These are phyloP conservation scores for Bondarzewia mesenterica DNA, from an alignment of 1,284 basidiomycete genomes.

Conservation along the genomic window DNA sequence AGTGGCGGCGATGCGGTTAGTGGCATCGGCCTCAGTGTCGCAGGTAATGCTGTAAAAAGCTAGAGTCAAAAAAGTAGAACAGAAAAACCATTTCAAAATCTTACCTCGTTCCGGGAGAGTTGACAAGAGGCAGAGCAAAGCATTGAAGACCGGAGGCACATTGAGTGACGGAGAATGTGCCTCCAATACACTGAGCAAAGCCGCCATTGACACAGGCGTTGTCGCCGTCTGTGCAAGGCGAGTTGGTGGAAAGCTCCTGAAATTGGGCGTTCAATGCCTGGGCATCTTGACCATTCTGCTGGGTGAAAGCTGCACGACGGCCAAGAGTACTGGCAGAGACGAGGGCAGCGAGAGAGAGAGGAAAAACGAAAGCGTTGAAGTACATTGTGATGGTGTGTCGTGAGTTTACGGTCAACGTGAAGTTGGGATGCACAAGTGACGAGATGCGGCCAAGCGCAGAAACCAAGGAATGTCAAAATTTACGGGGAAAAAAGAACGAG, in stretches of 20 bases:
- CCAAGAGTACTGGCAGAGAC: slow-evolving; percentile 15
- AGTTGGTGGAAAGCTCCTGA: slow-evolving; percentile 28
- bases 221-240: slow-evolving; percentile 34
- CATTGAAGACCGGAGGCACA: slow-evolving; percentile 36
- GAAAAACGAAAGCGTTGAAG: slow-evolving; percentile 16
- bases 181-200: slow-evolving; percentile 44
- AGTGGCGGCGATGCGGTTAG: not conserved
- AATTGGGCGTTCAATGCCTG: slow-evolving; percentile 43
- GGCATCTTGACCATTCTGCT: slow-evolving; percentile 44
- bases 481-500: slow-evolving; percentile 3
- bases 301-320: slow-evolving; percentile 7
- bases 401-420: not conserved
- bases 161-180: slow-evolving; percentile 33
- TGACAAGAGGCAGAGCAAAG: slow-evolving; percentile 42
- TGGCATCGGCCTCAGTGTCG: slow-evolving; percentile 16
- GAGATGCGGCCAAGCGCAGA: slow-evolving; percentile 12
- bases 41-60: slow-evolving; percentile 16
- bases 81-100: slow-evolving; percentile 2
- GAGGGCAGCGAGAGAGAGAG: slow-evolving; percentile 13
- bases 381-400: slow-evolving; percentile 13
- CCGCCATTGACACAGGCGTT: slow-evolving; percentile 35
- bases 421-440: slow-evolving; percentile 8
- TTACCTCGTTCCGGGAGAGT: slow-evolving; percentile 29
- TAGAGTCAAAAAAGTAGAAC: not conserved
- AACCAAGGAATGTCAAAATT: slow-evolving; percentile 11